phyloP scores from a whole-genome alignment of 352 stramenopile species.

The Paralagenidium karlingii region DNA sequence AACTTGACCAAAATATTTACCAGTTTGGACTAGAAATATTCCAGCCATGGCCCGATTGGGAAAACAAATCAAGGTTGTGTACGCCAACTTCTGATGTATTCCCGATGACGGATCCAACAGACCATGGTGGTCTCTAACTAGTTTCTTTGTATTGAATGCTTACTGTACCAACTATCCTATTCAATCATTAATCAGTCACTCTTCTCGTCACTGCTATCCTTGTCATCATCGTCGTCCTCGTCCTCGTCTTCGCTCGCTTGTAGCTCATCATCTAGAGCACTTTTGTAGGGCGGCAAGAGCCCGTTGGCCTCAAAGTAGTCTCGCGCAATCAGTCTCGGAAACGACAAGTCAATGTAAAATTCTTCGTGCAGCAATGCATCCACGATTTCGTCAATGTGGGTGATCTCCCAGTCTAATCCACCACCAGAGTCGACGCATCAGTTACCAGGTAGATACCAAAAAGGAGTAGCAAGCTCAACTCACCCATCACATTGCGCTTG shows the following conservation, averaged over 20 bases:
- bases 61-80: too few species aligned
- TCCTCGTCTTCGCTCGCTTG: background rate
- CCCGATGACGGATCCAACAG: too few species aligned
- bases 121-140: too few species aligned
- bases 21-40: too few species aligned
- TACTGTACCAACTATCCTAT: too few species aligned
- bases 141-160: too few species aligned
- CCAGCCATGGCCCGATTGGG: too few species aligned
- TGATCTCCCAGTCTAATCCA: slow-evolving; percentile 82
- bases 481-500: slow-evolving; percentile 67
- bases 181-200: too few species aligned
- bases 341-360: slow-evolving; percentile 88
- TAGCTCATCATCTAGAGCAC: slow-evolving; percentile 64
- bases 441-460: background rate
- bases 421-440: background rate
- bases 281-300: slow-evolving; percentile 42
- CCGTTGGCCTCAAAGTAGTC: slow-evolving; percentile 74
- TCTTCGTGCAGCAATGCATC: slow-evolving; percentile 89
- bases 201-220: too few species aligned
- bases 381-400: slow-evolving; percentile 94
- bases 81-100: too few species aligned
- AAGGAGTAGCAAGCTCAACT: background rate
- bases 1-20: too few species aligned
- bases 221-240: too few species aligned
- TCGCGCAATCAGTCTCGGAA: slow-evolving; percentile 87